Percentiles rank a stretch among this genome's conserved stretches.
Conservation (phyloP, 768 basidiomycete genomes). For the Hygrocybe punicea region DNA sequence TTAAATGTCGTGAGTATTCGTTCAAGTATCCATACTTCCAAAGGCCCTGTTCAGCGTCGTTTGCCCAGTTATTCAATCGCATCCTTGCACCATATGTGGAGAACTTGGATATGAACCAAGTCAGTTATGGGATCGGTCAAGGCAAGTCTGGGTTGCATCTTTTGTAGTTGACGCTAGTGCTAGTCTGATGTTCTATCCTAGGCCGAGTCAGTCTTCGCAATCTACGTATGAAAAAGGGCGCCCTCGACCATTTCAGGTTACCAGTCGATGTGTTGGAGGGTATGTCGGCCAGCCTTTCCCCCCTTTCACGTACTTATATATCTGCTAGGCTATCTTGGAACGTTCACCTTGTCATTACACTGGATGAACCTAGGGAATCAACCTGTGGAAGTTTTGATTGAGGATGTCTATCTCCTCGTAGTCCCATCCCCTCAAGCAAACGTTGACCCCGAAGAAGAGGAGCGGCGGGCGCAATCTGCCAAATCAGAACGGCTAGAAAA, state of each 20-base stretch:
- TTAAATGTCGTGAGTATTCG: slow-evolving; percentile 62
- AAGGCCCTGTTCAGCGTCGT: background rate
- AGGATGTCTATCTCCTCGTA: slow-evolving; percentile 93
- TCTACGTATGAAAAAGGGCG: slow-evolving; percentile 86
- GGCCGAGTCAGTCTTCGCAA: slow-evolving; percentile 77
- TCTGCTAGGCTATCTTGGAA: slow-evolving; percentile 72
- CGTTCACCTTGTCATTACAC: slow-evolving; percentile 78
- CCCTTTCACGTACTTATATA: slow-evolving; percentile 3
- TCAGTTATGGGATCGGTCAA: slow-evolving; percentile 89
- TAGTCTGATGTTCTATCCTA: slow-evolving; percentile 35
- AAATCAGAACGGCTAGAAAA: slow-evolving; percentile 88
- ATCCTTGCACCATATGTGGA: slow-evolving; percentile 94
- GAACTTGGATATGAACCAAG: slow-evolving; percentile 91
- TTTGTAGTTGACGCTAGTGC: no score
- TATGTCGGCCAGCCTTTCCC: slow-evolving; percentile 22
- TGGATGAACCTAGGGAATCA: slow-evolving; percentile 88
- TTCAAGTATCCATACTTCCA: background rate
- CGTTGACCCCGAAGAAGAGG: slow-evolving; percentile 80
- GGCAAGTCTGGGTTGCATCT: slow-evolving; percentile 41
- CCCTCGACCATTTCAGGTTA: slow-evolving; percentile 90
- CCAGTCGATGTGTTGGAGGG: slow-evolving; percentile 96
- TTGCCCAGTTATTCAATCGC: slow-evolving; percentile 72
- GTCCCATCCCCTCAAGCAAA: slow-evolving; percentile 71
- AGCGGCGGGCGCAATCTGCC: slow-evolving; percentile 70
- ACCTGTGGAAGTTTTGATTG: slow-evolving; percentile 86